Percentiles rank a stretch among this genome's conserved stretches.
Evolutionary conservation across 768 basidiomycete species (phyloP).

Genomic region (Grammothele lineata): DNA sequence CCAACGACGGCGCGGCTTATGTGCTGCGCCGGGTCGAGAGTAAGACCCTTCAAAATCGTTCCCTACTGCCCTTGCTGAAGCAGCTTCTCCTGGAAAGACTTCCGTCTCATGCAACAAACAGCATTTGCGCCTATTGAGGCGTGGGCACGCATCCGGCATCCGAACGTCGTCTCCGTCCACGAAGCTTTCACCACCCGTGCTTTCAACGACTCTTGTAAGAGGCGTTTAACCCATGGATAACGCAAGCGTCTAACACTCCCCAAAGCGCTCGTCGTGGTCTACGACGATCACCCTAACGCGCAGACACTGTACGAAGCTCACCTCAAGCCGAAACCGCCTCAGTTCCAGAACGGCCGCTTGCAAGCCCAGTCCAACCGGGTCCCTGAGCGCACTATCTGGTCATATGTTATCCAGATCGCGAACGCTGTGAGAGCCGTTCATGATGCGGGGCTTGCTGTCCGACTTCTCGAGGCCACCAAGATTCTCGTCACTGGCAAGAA

Average conservation of each 20-base stretch:
- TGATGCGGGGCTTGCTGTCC: constrained; percentile 71
- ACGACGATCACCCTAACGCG: constrained; percentile 83
- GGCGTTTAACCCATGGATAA: too few relatives aligned
- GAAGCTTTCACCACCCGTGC: constrained; percentile 95
- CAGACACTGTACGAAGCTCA: constrained; percentile 79
- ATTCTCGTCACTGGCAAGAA: constrained; percentile 88
- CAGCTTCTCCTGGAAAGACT: constrained; percentile 53
- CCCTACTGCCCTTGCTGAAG: not conserved
- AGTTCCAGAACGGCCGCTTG: constrained; percentile 32
- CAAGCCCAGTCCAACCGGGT: constrained; percentile 37
- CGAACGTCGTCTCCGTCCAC: constrained; percentile 73
- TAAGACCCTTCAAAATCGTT: constrained; percentile 31
- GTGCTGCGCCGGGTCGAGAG: constrained; percentile 85
- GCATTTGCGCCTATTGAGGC: constrained; percentile 81
- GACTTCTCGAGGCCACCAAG: constrained; percentile 83
- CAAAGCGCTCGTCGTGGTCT: constrained; percentile 85
- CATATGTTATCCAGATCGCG: constrained; percentile 86
- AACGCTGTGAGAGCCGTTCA: constrained; percentile 86
- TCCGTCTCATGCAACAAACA: constrained; percentile 71
- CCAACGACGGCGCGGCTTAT: constrained; percentile 74
- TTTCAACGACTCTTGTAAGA: constrained; percentile 90
- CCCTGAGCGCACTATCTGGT: constrained; percentile 85
- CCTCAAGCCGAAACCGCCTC: constrained; percentile 51
- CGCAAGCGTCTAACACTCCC: too few relatives aligned
- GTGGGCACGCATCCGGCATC: constrained; percentile 84